phyloP scores from a whole-genome alignment of 2,329 filamentous ascomycete species.

The Aspergillus pseudotamarii region DNA sequence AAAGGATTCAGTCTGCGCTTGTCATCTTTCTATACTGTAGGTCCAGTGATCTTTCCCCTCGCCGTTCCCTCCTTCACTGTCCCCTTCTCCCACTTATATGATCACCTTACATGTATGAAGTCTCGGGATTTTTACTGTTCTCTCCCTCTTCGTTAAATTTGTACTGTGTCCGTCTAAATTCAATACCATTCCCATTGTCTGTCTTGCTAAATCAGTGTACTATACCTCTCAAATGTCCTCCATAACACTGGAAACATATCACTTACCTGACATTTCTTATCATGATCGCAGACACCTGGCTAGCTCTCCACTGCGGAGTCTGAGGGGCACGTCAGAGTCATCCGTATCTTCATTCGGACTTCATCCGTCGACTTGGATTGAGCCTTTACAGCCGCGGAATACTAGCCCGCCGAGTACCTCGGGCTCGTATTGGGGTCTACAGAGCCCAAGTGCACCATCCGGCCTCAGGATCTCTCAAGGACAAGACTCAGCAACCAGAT shows the following conservation, averaged over 20 bases:
- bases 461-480: background rate
- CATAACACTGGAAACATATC: background rate
- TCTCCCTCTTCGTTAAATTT: background rate
- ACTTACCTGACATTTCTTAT: constrained; percentile 9
- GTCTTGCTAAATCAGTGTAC: background rate
- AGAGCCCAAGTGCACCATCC: background rate
- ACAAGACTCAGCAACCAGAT: background rate
- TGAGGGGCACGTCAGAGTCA: background rate
- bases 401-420: background rate
- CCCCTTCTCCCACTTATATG: background rate
- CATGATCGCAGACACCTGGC: constrained; percentile 4
- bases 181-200: background rate
- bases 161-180: background rate
- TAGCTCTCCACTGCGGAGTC: constrained; percentile 4
- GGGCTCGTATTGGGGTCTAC: background rate
- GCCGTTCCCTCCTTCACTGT: background rate
- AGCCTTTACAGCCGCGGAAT: background rate
- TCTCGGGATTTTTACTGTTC: background rate
- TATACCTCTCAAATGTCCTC: constrained; percentile 1
- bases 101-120: background rate
- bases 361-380: background rate
- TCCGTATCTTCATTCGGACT: constrained; percentile 3
- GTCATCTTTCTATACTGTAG: background rate
- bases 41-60: background rate
- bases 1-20: constrained; percentile 6